Base-by-base conservation (phyloP, 768 basidiomycete genomes). In the Leccinum broughii region DNA sequence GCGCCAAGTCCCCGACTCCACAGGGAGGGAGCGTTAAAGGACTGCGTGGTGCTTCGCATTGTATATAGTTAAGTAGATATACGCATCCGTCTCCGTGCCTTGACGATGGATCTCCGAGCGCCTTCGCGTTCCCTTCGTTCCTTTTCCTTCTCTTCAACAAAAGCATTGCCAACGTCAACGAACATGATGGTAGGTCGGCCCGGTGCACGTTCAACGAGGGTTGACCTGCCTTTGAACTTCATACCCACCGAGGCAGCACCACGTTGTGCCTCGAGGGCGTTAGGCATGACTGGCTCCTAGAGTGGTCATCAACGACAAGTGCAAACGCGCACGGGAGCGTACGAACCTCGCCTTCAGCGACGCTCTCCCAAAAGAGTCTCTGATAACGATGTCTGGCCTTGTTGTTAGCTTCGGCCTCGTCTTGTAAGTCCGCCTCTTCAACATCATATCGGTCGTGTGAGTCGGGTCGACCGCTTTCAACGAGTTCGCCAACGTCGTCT, bases 311-410 rank as follows among this genome's bases (percentile, higher is more conserved):
- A 39, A 51, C 30, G 8, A n/a, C 39, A 13, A 14, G 10, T 17
- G 48, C 3, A 44, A 49, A 35, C 15, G 34, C 13, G 0, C 24
- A 41, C 51, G 64, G 39, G 11, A 34, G 22, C 34, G 68, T 73
- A 68, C 76, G 46, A 68, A 91, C 92, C 74, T 83, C 74, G 60
- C 86, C 85, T 66, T 93, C 92, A 10, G 80, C 79, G 41, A 89
- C 82, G 32, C 87, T 84, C 70, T 93, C 92, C 89, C 90, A 93
- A 71, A 89, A 93, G 49, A 85, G 75, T 48, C 86, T 81, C 65
- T 87, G 85, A 69, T 90, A 90, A 10, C 86, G 82, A 58, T 84
- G 80, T 24, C 85, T 83, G 49, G 83, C 82, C 56, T 75, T 78
- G 56, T 85, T 80, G 60, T 83, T 80, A 22, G 80, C 76, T 63